Conservation (phyloP, 768 basidiomycete species). For the Mycena kentingensis region DNA sequence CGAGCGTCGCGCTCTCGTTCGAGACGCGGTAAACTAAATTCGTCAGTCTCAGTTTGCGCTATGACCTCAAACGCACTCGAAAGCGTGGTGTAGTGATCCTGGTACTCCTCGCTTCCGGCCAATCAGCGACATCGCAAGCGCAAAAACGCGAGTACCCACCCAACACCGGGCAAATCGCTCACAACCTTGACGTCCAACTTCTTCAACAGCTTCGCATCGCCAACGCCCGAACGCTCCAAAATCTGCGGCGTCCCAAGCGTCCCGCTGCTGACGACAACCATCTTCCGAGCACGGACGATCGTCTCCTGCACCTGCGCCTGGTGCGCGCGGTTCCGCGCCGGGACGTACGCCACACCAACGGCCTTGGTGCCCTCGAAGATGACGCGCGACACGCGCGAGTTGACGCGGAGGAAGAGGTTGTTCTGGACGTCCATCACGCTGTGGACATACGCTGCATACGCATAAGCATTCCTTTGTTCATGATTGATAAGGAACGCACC, state of each 20-base stretch:
- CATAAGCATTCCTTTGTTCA: background rate
- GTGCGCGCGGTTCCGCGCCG: slow-evolving; percentile 59
- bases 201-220: slow-evolving; percentile 53
- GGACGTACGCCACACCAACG: slow-evolving; percentile 71
- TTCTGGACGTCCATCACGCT: slow-evolving; percentile 60
- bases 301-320: slow-evolving; percentile 56
- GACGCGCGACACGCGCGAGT: slow-evolving; percentile 67
- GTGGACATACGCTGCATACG: slow-evolving; percentile 47
- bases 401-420: slow-evolving; percentile 68
- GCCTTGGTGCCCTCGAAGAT: slow-evolving; percentile 75
- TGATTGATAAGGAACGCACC: slow-evolving; percentile 36
- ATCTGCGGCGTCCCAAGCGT: slow-evolving; percentile 76
- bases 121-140: background rate
- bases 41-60: slow-evolving; percentile 10
- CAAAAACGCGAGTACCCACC: slow-evolving; percentile 39
- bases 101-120: slow-evolving; percentile 59
- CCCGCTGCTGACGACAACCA: slow-evolving; percentile 64
- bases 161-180: slow-evolving; percentile 71
- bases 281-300: slow-evolving; percentile 66
- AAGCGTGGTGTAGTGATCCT: slow-evolving; percentile 74
- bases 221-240: slow-evolving; percentile 73
- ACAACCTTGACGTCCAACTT: slow-evolving; percentile 62
- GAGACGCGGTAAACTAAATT: slow-evolving; percentile 64
- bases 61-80: slow-evolving; percentile 42
- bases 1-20: slow-evolving; percentile 61